These are phyloP conservation scores for Sextonia rubra DNA, from an alignment of 164 flowering plant species.

Conservation along the genomic window DNA sequence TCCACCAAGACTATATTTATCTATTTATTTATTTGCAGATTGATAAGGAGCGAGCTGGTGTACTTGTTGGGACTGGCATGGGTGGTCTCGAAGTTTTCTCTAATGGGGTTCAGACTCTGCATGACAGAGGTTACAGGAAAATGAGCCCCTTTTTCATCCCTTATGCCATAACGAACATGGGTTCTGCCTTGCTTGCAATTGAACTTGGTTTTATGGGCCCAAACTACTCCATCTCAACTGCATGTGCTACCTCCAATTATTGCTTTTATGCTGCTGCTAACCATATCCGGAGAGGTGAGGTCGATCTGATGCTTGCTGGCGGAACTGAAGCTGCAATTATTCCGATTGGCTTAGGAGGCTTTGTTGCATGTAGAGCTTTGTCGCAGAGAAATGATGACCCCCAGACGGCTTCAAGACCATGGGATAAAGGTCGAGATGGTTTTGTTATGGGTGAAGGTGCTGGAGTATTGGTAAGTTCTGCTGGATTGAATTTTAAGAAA, in stretches of 20 bases:
- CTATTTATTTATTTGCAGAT: constrained; percentile 42
- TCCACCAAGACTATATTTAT: neutral
- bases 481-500: neutral
- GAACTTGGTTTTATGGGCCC: constrained; percentile 98
- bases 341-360: constrained; percentile 89
- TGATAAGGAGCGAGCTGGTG: constrained; percentile 81
- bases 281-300: constrained; percentile 93
- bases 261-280: constrained; percentile 97
- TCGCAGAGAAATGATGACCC: constrained; percentile 99
- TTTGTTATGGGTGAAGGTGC: constrained; percentile 98
- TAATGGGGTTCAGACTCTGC: constrained; percentile 79
- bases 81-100: constrained; percentile 93
- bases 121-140: constrained; percentile 80
- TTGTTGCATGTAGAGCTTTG: constrained; percentile 93
- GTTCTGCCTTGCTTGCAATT: constrained; percentile 87
- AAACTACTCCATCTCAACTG: constrained; percentile 90
- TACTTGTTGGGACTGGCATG: constrained; percentile 98
- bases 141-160: constrained; percentile 96
- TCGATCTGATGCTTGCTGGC: constrained; percentile 94
- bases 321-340: constrained; percentile 95
- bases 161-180: constrained; percentile 94
- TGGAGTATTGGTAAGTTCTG: constrained; percentile 72
- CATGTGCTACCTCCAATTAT: constrained; percentile 94
- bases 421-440: constrained; percentile 94
- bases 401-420: constrained; percentile 95